A percentile compares a stretch with the other conserved stretches of the same genome.
These are phyloP conservation scores for Candida andamanensis DNA, from an alignment of 805 yeast genomes.

Conservation along the genomic window DNA sequence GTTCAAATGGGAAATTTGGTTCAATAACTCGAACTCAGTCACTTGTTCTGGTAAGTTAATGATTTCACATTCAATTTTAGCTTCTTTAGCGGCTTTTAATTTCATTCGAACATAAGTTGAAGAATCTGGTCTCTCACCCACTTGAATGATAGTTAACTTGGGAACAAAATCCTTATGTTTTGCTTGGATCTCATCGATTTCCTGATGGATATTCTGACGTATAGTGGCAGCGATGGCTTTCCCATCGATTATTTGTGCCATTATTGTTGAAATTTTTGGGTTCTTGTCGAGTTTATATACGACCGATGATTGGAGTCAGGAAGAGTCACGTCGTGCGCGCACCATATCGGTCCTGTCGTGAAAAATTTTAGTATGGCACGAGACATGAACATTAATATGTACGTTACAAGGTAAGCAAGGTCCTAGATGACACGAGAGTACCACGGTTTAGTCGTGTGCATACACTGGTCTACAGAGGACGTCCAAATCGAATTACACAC, in stretches of 20 bases:
- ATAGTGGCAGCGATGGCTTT: conserved; percentile 39
- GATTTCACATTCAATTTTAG: conserved; percentile 58
- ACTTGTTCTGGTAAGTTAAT: conserved; percentile 54
- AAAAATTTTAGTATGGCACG: too few relatives aligned
- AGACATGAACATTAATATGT: too few relatives aligned
- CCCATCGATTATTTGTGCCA: conserved; percentile 39
- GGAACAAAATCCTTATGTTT: conserved; percentile 57
- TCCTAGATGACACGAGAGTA: too few relatives aligned
- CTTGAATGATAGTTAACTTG: conserved; percentile 64
- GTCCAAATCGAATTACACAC: too few relatives aligned
- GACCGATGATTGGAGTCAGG: too few relatives aligned
- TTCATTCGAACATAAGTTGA: conserved; percentile 80
- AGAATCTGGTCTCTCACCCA: conserved; percentile 74
- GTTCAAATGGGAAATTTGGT: conserved; percentile 52
- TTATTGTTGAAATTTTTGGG: not conserved
- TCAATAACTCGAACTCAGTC: conserved; percentile 51
- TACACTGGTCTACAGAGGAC: too few relatives aligned
- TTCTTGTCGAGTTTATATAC: too few relatives aligned
- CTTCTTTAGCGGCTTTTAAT: conserved; percentile 68
- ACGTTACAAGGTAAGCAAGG: too few relatives aligned
- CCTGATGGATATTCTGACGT: conserved; percentile 33
- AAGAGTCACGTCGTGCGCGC: too few relatives aligned
- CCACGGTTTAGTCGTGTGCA: too few relatives aligned
- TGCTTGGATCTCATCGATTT: conserved; percentile 37
- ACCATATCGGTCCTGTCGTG: too few relatives aligned